A percentile compares a stretch with the other conserved stretches of the same genome.
Conservation (phyloP, 23 red algal genomes). For the Gracilaria domingensis region DNA sequence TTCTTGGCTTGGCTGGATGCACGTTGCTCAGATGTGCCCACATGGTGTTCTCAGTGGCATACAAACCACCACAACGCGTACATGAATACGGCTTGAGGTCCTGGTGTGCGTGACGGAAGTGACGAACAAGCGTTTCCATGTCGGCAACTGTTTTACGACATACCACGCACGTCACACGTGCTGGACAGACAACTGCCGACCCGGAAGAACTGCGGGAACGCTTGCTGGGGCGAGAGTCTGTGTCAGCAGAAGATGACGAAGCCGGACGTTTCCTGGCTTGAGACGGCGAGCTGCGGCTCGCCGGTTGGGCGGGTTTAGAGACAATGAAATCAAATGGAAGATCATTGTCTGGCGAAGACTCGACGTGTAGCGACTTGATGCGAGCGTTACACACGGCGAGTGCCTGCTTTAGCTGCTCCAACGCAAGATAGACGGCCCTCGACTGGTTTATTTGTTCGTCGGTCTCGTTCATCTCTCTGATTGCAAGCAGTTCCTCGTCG, state of each 20-base stretch:
- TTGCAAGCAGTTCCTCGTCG: slow-evolving; percentile 41
- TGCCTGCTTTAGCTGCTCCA: slow-evolving; percentile 29
- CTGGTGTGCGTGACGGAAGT: slow-evolving; percentile 69
- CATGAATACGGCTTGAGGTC: slow-evolving; percentile 59
- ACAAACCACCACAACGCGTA: slow-evolving; percentile 51
- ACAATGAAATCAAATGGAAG: slow-evolving; percentile 45
- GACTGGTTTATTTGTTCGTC: slow-evolving; percentile 29
- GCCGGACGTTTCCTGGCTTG: background rate
- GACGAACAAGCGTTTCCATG: slow-evolving; percentile 54
- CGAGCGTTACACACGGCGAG: slow-evolving; percentile 35
- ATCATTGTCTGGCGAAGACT: background rate
- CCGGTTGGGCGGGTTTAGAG: background rate
- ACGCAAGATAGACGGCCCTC: background rate
- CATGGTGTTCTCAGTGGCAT: slow-evolving; percentile 51
- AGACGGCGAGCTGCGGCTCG: background rate
- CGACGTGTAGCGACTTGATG: slow-evolving; percentile 48
- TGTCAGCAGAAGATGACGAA: background rate
- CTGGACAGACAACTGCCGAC: background rate
- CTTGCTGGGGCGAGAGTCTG: slow-evolving; percentile 5
- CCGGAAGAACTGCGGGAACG: slow-evolving; percentile 10
- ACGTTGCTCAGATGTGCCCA: slow-evolving; percentile 71
- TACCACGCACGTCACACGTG: slow-evolving; percentile 25
- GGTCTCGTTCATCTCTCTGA: slow-evolving; percentile 53
- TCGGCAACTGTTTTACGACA: slow-evolving; percentile 47
- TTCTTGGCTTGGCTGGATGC: slow-evolving; percentile 35